Evolutionary conservation across 768 basidiomycete genomes (phyloP).

Genomic region (Phlebiopsis gigantea): DNA sequence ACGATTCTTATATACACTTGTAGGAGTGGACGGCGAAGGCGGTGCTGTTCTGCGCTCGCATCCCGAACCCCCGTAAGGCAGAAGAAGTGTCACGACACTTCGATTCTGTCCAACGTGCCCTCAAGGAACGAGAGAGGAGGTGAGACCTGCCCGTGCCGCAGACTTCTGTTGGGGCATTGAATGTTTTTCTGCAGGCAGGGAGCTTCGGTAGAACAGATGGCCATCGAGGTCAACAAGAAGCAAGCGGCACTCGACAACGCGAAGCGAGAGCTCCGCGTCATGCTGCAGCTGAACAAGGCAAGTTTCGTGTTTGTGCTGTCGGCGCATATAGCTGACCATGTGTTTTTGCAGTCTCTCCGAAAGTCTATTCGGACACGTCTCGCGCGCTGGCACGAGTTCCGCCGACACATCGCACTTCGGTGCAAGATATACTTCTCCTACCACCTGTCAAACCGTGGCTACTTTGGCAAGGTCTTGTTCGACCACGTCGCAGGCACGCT

Average conservation of each 20-base stretch:
- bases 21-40: slow-evolving; percentile 38
- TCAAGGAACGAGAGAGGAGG: slow-evolving; percentile 65
- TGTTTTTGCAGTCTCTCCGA: slow-evolving; percentile 36
- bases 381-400: slow-evolving; percentile 80
- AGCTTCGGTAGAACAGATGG: slow-evolving; percentile 72
- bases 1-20: no score
- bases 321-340: slow-evolving; percentile 1
- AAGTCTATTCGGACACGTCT: slow-evolving; percentile 61
- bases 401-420: slow-evolving; percentile 81
- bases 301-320: slow-evolving; percentile 8
- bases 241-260: slow-evolving; percentile 55
- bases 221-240: slow-evolving; percentile 61
- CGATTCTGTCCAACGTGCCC: slow-evolving; percentile 54
- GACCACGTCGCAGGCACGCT: slow-evolving; percentile 66
- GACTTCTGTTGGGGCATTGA: slow-evolving; percentile 4
- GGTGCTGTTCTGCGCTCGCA: slow-evolving; percentile 50
- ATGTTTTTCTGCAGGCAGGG: slow-evolving; percentile 50
- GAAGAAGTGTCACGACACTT: slow-evolving; percentile 56
- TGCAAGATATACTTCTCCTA: slow-evolving; percentile 80
- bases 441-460: slow-evolving; percentile 81
- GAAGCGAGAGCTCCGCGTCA: slow-evolving; percentile 55
- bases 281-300: slow-evolving; percentile 64
- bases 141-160: slow-evolving; percentile 23
- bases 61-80: slow-evolving; percentile 52
- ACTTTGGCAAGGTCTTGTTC: slow-evolving; percentile 85